These are phyloP conservation scores for Amaranthus hypochondriacus DNA, from an alignment of 148 eudicot species.

Conservation along the genomic window DNA sequence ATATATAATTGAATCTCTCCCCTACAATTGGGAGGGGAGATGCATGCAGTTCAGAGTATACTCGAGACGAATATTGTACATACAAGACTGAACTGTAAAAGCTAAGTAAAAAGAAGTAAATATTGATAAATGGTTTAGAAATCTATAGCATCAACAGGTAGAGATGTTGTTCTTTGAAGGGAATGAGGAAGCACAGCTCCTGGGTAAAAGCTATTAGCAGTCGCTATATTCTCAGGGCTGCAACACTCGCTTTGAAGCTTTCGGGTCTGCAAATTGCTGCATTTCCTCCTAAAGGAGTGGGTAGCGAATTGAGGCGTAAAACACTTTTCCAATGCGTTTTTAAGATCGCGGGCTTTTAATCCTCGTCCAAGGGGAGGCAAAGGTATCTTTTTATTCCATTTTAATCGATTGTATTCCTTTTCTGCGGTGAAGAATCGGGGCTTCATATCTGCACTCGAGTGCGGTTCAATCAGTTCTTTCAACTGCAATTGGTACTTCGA, in stretches of 20 bases:
- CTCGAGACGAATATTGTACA: slow-evolving; percentile 6
- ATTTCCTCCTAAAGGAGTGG: slow-evolving; percentile 15
- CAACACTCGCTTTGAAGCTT: slow-evolving; percentile 32
- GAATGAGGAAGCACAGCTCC: slow-evolving; percentile 46
- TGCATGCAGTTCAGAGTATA: not conserved
- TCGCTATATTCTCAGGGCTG: slow-evolving; percentile 39
- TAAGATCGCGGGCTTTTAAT: slow-evolving; percentile 21
- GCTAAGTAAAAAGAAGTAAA: not conserved
- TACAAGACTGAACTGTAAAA: not conserved
- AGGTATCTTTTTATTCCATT: slow-evolving; percentile 19
- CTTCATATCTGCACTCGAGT: slow-evolving; percentile 26
- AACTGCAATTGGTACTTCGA: slow-evolving; percentile 56
- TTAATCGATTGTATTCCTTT: slow-evolving; percentile 15
- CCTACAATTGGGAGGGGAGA: not conserved
- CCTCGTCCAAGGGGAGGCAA: slow-evolving; percentile 16
- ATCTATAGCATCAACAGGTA: slow-evolving; percentile 71
- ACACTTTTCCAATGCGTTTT: slow-evolving; percentile 33
- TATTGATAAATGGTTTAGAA: slow-evolving; percentile 21
- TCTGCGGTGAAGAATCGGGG: slow-evolving; percentile 15
- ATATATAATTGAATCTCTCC: not conserved
- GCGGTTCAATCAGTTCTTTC: slow-evolving; percentile 38
- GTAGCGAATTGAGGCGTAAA: slow-evolving; percentile 28
- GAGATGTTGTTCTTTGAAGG: slow-evolving; percentile 71
- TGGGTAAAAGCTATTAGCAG: slow-evolving; percentile 38
- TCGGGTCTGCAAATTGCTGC: slow-evolving; percentile 6